Conservation (phyloP, 2,329 filamentous ascomycete species). For the Geosmithia morbida region DNA sequence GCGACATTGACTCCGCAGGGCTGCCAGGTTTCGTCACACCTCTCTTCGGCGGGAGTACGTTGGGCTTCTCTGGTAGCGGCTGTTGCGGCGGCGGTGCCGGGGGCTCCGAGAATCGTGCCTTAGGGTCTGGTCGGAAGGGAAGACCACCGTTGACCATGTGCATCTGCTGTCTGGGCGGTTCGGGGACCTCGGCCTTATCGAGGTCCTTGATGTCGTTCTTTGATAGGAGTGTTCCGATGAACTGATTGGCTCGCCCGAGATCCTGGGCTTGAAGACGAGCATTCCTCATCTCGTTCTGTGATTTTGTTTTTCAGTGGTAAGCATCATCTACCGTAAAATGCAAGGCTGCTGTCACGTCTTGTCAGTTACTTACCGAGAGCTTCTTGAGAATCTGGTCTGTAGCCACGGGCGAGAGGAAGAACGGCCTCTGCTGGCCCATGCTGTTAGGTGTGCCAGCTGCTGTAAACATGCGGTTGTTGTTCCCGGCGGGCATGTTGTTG, state of each 20-base stretch:
- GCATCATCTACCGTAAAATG: not conserved
- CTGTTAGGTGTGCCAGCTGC: conserved; percentile 35
- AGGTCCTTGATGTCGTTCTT: conserved; percentile 51
- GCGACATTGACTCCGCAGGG: conserved; percentile 40
- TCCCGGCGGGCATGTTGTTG: conserved; percentile 48
- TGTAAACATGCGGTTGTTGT: conserved; percentile 46
- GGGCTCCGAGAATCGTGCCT: conserved; percentile 80
- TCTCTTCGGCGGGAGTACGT: conserved; percentile 61
- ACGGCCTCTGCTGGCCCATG: conserved; percentile 62
- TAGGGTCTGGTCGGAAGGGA: conserved; percentile 55
- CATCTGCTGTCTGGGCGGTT: conserved; percentile 25
- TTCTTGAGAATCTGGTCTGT: conserved; percentile 86
- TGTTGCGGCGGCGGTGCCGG: conserved; percentile 89
- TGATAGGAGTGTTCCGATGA: conserved; percentile 61
- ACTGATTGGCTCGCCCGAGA: conserved; percentile 67
- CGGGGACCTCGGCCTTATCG: conserved; percentile 33
- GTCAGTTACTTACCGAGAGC: conserved; percentile 15
- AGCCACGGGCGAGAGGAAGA: conserved; percentile 78
- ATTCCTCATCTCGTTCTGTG: conserved; percentile 74
- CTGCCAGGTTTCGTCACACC: conserved; percentile 60
- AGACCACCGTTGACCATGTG: conserved; percentile 33
- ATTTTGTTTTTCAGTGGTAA: not conserved
- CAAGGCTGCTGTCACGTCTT: not conserved
- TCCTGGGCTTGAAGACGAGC: conserved; percentile 82
- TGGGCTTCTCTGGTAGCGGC: conserved; percentile 84